Percentiles rank a stretch among this genome's conserved stretches.
These are phyloP conservation scores for Diplodia corticola DNA, from an alignment of 2,329 filamentous ascomycete species.

Conservation along the genomic window DNA sequence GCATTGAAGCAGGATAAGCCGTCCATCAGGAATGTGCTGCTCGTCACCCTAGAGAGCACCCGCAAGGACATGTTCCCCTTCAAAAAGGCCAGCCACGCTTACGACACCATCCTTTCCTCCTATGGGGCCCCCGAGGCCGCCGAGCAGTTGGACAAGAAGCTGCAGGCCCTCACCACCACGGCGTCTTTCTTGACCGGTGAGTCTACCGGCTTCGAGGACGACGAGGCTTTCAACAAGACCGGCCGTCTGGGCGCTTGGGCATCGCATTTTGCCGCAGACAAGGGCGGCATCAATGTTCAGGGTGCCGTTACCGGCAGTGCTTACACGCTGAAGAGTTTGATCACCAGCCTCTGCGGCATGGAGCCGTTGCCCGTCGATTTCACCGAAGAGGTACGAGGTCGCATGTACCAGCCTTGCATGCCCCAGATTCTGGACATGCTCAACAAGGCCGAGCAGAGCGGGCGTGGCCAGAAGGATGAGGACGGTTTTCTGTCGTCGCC, in stretches of 20 bases:
- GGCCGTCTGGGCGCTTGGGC: background rate
- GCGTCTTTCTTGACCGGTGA: slow-evolving; percentile 42
- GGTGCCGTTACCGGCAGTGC: slow-evolving; percentile 42
- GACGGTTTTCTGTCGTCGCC: slow-evolving; percentile 15
- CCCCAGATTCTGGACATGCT: slow-evolving; percentile 42
- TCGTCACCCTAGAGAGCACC: slow-evolving; percentile 44
- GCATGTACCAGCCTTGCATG: slow-evolving; percentile 45
- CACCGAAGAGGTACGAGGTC: slow-evolving; percentile 38
- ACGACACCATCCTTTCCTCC: slow-evolving; percentile 33
- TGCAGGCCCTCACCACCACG: slow-evolving; percentile 34
- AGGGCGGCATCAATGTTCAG: slow-evolving; percentile 29
- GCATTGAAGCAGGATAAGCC: slow-evolving; percentile 34
- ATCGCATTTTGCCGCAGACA: slow-evolving; percentile 25
- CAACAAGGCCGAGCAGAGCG: slow-evolving; percentile 29
- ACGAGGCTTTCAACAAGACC: background rate
- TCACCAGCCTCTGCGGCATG: slow-evolving; percentile 44
- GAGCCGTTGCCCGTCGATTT: slow-evolving; percentile 44
- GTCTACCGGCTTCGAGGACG: slow-evolving; percentile 34
- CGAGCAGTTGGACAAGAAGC: slow-evolving; percentile 30
- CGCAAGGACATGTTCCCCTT: slow-evolving; percentile 45
- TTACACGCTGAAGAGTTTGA: slow-evolving; percentile 43
- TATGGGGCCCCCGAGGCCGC: slow-evolving; percentile 29
- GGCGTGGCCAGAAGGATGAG: background rate
- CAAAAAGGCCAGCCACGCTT: slow-evolving; percentile 37
- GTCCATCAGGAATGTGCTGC: slow-evolving; percentile 41